Evolutionary conservation across 2,329 filamentous ascomycete species (phyloP), one percentile per base, ranked within the genome.

Genomic region (Epichloe coenophiala): DNA sequence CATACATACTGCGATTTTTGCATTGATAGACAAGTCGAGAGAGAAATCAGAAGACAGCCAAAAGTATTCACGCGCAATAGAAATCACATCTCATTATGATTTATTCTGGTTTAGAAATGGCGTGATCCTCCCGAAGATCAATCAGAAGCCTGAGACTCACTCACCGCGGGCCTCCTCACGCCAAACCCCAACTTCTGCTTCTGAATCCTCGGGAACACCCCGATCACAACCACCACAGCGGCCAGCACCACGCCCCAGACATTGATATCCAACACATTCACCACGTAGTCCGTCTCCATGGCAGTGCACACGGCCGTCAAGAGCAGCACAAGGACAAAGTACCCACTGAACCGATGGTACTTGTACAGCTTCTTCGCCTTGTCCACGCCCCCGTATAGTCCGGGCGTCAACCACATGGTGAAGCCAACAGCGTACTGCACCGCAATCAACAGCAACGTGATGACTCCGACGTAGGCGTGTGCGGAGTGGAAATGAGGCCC

Each of bases 291-390:
- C 1, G 91, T 96, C 68, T 82, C 75, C 3, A 83, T 88, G 1
- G 90, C 87, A 27, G 84, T 83, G 46, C 77, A 71, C 39, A 95
- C 76, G 0, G 90, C 93, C 9, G 78, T 80, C 54, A 95, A 68
- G 54, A 91, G 74, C 59, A 94, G 60, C 47, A 83, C 61, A 49
- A 91, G 68, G 52, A 90, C 70, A 7, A 80, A 56, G 63, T 98
- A 97, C 2, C 91, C 93, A 21, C 74, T 76, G 49, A 77, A 69
- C 33, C 91, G 80, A 65, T 97, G 93, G 60, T 90, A 95, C 68
- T 95, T 96, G 75, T 91, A 97, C 41, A 95, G 65, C 23, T 74
- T 74, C 75, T 90, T 94, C 19, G 89, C 91, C 3, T 81, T 81
- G 27, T 87, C 82, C 55, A 84, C 81, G 51, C 87, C 81, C 5